These are phyloP conservation scores for Capillidium heterosporum DNA, from an alignment of 371 early-diverging fungal genomes.

Conservation along the genomic window DNA sequence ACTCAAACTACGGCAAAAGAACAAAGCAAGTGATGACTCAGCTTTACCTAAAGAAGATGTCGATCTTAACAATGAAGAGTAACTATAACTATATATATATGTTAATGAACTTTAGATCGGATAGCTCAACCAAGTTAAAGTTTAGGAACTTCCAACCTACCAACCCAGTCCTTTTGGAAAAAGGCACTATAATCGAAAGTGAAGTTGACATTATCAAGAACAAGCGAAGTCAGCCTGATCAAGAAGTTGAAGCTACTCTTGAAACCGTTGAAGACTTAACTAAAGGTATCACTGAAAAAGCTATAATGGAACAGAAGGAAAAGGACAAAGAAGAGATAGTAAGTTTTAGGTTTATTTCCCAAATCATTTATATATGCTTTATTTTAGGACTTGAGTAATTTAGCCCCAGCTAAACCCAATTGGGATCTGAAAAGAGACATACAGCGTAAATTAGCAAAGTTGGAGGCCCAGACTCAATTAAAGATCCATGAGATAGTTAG, in stretches of 20 bases:
- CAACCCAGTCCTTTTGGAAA: conserved; percentile 18
- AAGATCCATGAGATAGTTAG: conserved; percentile 64
- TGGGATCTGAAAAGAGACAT: conserved; percentile 80
- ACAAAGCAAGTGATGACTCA: conserved; percentile 10
- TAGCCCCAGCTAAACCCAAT: conserved; percentile 72
- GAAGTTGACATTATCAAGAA: neutral
- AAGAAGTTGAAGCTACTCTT: conserved; percentile 22
- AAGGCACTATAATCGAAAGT: neutral
- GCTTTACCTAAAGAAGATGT: neutral
- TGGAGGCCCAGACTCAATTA: conserved; percentile 49
- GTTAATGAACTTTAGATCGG: too few species aligned
- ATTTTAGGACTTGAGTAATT: conserved; percentile 44
- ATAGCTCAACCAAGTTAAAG: conserved; percentile 10
- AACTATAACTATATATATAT: neutral
- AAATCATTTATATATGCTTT: neutral
- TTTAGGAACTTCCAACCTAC: conserved; percentile 41
- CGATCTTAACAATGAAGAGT: conserved; percentile 5
- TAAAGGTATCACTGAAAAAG: conserved; percentile 30
- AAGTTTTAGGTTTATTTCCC: conserved; percentile 9
- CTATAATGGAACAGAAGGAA: conserved; percentile 33
- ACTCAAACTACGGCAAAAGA: conserved; percentile 36
- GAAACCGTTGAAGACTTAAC: conserved; percentile 37
- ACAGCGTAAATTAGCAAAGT: conserved; percentile 44
- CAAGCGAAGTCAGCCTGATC: conserved; percentile 6
- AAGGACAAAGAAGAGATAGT: conserved; percentile 49